These are phyloP conservation scores for Penicillium steckii DNA, from an alignment of 495 filamentous ascomycete genomes.

Conservation along the genomic window DNA sequence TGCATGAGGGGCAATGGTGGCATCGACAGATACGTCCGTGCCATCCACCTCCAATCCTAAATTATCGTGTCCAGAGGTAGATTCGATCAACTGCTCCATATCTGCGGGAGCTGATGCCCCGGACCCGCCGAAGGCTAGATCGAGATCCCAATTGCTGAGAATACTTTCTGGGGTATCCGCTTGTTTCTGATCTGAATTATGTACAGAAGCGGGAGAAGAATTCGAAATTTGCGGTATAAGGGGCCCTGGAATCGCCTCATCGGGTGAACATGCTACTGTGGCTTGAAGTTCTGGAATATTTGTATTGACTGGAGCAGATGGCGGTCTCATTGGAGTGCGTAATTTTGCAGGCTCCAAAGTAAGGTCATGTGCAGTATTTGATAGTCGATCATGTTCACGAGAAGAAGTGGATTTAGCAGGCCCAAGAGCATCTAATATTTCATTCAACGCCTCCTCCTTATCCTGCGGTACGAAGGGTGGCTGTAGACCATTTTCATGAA, in stretches of 20 bases:
- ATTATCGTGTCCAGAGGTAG: not conserved
- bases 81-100: not conserved
- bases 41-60: not conserved
- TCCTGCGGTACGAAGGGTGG: slow-evolving; percentile 13
- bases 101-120: not conserved
- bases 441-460: slow-evolving; percentile 10
- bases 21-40: not conserved
- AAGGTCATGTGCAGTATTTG: not conserved
- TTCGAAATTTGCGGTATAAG: not conserved
- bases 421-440: slow-evolving; percentile 9
- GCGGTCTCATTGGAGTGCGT: not conserved
- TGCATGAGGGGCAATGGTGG: not conserved
- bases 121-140: not conserved
- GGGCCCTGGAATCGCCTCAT: not conserved
- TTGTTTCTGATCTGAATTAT: not conserved
- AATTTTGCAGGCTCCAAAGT: not conserved
- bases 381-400: not conserved
- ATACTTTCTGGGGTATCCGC: slow-evolving; percentile 1
- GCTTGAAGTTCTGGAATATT: not conserved
- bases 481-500: slow-evolving; percentile 17
- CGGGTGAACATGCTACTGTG: not conserved
- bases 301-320: not conserved
- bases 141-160: slow-evolving; percentile 2
- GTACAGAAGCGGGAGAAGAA: not conserved
- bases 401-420: not conserved